Evolutionary conservation across 2,329 filamentous ascomycete genomes (phyloP), one percentile per base, ranked within the genome.

Genomic region (Sporothrix variecibatus): DNA sequence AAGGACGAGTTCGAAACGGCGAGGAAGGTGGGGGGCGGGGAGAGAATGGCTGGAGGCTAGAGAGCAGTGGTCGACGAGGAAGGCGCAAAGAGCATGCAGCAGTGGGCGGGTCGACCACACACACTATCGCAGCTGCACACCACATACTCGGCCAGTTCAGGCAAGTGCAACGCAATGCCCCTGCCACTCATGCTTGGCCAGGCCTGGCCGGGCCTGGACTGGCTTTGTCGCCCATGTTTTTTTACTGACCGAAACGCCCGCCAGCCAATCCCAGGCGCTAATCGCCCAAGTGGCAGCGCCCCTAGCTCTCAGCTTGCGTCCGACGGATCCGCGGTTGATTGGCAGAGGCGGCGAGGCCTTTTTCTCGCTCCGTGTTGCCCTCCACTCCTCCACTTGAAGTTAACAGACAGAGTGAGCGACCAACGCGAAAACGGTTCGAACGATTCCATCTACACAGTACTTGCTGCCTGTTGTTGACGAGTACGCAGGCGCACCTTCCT

Each of bases 241-340:
- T 71, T 23, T 49, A 49, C 71, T 51, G 56, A 51, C 71, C 56
- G 71, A 67, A 49, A 51, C 51, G n/a, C 28, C 40, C 23, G 64
- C 34, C 49, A 73, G 69, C 75, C 75, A 76, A 76, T 76, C 68
- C 43, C 6, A 46, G n/a, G 67, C 72, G 71, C 67, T 43, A 69
- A n/a, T 40, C 34, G 31, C 56, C 68, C 53, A 60, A 60, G 28
- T 65, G 60, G 43, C 70, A 74, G 75, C 73, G 60, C 67, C 65
- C 70, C 62, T 58, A 26, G 43, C 64, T 23, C 28, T 40, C 75
- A 71, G 64, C 56, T 72, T 73, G 69, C 64, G 75, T 68, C 75
- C 75, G 75, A 56, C 74, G 72, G 53, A 73, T 76, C 74, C 75
- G 74, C 46, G 71, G 58, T 43, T 68, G 67, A 72, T 73, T 71